Conservation (phyloP, 1,284 basidiomycete genomes). For the Wallemia hederae region DNA sequence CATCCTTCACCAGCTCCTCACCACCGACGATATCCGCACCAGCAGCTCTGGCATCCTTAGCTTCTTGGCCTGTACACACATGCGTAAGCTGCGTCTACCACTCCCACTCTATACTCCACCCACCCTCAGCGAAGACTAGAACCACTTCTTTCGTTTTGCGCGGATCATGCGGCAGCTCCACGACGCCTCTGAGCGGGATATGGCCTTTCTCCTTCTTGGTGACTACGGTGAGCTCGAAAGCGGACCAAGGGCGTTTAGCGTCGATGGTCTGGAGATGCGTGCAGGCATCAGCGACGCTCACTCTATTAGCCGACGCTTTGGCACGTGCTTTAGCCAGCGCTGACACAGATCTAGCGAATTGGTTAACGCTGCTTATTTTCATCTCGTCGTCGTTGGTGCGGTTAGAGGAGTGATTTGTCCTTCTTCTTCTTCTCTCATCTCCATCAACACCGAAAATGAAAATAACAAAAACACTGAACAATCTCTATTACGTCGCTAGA, state of each 20-base stretch:
- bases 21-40: constrained; percentile 68
- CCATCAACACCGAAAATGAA: neutral
- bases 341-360: too few species aligned
- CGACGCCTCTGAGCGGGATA: constrained; percentile 47
- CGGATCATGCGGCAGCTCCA: constrained; percentile 38
- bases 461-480: neutral
- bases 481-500: neutral
- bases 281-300: neutral
- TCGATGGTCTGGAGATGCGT: constrained; percentile 32
- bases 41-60: constrained; percentile 44
- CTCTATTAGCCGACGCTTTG: neutral
- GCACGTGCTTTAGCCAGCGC: neutral
- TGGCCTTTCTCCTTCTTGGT: constrained; percentile 43
- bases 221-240: constrained; percentile 49
- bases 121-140: constrained; percentile 48
- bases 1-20: constrained; percentile 47
- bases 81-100: neutral
- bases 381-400: too few species aligned
- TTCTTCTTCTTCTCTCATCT: neutral
- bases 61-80: constrained; percentile 8
- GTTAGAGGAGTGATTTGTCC: neutral
- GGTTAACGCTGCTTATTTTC: too few species aligned
- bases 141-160: constrained; percentile 42
- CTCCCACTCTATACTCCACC: neutral
- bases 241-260: constrained; percentile 37